These are phyloP conservation scores for Orbilia blumenaviensis DNA, from an alignment of 2,329 filamentous ascomycete genomes.

Conservation along the genomic window DNA sequence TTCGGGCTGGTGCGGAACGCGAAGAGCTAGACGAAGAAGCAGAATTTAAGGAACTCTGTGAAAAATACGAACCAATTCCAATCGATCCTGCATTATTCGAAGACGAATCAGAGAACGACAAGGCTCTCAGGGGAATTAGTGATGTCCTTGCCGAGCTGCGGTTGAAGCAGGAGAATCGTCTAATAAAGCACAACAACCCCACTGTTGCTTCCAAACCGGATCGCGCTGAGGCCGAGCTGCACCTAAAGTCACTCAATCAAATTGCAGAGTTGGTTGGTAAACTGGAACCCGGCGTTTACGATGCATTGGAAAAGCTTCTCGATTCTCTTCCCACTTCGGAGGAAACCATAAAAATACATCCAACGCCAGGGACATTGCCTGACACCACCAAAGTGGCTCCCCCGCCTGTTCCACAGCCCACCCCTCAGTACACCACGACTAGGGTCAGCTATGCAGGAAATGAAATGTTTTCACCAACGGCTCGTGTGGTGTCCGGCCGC, in stretches of 20 bases:
- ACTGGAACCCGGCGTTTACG: slow-evolving; percentile 19
- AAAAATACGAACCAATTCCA: slow-evolving; percentile 34
- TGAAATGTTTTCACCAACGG: slow-evolving; percentile 20
- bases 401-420: slow-evolving; percentile 14
- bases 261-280: slow-evolving; percentile 18
- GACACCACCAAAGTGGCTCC: slow-evolving; percentile 35
- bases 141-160: slow-evolving; percentile 10
- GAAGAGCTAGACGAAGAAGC: slow-evolving; percentile 18
- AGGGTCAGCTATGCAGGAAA: slow-evolving; percentile 37
- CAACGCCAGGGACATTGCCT: slow-evolving; percentile 15
- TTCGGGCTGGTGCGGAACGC: neutral
- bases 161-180: slow-evolving; percentile 17
- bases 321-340: neutral
- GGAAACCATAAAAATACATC: neutral
- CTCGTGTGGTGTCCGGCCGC: slow-evolving; percentile 33
- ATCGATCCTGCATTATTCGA: slow-evolving; percentile 48
- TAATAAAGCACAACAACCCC: slow-evolving; percentile 14
- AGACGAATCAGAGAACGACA: slow-evolving; percentile 28
- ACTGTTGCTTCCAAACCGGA: slow-evolving; percentile 15
- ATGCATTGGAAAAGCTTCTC: slow-evolving; percentile 8
- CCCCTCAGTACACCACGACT: slow-evolving; percentile 26
- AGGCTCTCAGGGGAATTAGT: slow-evolving; percentile 33
- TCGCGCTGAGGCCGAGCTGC: slow-evolving; percentile 1
- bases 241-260: neutral
- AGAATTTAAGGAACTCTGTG: slow-evolving; percentile 30